Conservation (phyloP, 176 grass and related monocot species). For the Lolium multiflorum region DNA sequence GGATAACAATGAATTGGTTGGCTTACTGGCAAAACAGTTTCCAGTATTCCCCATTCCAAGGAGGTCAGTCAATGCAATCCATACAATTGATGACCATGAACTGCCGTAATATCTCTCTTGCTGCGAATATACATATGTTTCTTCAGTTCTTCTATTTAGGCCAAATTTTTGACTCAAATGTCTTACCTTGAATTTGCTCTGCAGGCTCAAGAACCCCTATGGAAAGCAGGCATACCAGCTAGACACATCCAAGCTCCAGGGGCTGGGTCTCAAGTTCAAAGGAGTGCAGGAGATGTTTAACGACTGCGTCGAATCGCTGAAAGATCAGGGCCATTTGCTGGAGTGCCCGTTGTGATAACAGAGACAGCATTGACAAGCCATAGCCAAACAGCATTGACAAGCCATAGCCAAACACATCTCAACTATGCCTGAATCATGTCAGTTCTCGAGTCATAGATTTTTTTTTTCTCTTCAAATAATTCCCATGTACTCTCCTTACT, state of each 20-base stretch:
- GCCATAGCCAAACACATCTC: neutral
- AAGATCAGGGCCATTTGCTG: slow-evolving; percentile 70
- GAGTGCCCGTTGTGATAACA: slow-evolving; percentile 50
- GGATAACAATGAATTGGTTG: slow-evolving; percentile 65
- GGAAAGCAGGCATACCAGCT: slow-evolving; percentile 69
- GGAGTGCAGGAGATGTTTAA: slow-evolving; percentile 82
- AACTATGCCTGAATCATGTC: neutral
- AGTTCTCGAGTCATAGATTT: neutral
- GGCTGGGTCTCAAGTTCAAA: slow-evolving; percentile 80
- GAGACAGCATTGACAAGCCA: neutral
- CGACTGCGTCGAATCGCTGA: slow-evolving; percentile 75
- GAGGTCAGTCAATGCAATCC: slow-evolving; percentile 48
- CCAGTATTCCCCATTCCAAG: slow-evolving; percentile 73
- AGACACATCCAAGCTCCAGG: slow-evolving; percentile 75
- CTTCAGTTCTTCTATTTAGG: neutral
- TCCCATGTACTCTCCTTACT: neutral
- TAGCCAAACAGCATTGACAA: neutral
- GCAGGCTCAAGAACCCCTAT: slow-evolving; percentile 63
- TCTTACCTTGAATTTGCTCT: neutral
- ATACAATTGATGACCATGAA: neutral
- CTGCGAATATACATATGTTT: neutral
- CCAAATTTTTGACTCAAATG: neutral
- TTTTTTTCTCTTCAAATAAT: slow-evolving; percentile 11
- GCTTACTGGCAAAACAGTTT: slow-evolving; percentile 65
- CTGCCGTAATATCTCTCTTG: neutral